Conservation (phyloP, 768 basidiomycete genomes). For the Lenzites betulinus region DNA sequence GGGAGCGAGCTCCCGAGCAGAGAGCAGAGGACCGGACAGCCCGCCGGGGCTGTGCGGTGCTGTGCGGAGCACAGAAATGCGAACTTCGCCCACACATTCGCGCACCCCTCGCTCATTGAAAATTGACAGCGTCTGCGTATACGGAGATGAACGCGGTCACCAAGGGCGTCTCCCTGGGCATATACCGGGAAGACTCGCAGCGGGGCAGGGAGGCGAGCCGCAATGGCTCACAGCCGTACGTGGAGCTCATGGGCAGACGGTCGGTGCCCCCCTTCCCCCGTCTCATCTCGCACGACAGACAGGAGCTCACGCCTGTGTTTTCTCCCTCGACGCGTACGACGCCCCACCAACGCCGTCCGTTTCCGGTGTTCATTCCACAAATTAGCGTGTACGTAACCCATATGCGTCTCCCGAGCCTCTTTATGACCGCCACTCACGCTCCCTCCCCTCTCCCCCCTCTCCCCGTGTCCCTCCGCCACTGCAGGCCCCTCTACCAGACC, state of each 20-base stretch:
- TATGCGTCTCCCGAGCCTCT: neutral
- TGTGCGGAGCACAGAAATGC: slow-evolving; percentile 7
- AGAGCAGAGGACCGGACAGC: slow-evolving; percentile 14
- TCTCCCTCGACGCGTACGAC: neutral
- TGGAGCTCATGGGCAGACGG: slow-evolving; percentile 83
- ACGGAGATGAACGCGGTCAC: slow-evolving; percentile 90
- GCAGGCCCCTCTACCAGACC: slow-evolving; percentile 79
- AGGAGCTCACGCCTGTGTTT: slow-evolving; percentile 3
- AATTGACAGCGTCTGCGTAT: slow-evolving; percentile 75
- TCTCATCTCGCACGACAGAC: neutral
- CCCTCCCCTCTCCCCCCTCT: neutral
- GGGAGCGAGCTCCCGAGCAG: neutral
- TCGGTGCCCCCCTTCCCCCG: slow-evolving; percentile 31
- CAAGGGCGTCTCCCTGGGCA: slow-evolving; percentile 83
- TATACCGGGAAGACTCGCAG: slow-evolving; percentile 60
- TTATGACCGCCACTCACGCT: neutral
- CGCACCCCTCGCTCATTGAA: neutral
- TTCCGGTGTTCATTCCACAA: neutral
- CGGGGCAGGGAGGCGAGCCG: slow-evolving; percentile 55
- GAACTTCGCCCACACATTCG: slow-evolving; percentile 6
- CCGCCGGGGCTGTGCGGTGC: slow-evolving; percentile 19
- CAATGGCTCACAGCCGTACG: slow-evolving; percentile 75
- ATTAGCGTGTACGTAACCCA: slow-evolving; percentile 19
- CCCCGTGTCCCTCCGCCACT: slow-evolving; percentile 1
- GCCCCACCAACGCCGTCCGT: neutral